Evolutionary conservation across 805 yeast species (phyloP), one percentile per base, ranked within the genome.

Genomic region (Nakazawaea pomicola): DNA sequence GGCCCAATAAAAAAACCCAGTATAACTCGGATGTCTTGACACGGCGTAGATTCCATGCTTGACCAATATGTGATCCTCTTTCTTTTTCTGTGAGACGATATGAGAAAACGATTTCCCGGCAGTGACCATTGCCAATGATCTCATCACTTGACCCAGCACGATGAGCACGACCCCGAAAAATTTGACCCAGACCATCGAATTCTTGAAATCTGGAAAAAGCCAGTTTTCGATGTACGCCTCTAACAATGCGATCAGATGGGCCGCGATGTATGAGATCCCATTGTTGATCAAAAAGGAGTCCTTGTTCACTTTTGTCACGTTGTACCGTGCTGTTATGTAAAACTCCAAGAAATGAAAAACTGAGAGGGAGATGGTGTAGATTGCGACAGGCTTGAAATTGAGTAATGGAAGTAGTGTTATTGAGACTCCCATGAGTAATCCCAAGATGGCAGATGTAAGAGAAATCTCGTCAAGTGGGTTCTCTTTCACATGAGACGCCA

Each of bases 1-100:
- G 11, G 95, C 91, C 97, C 98, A 93, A 76, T 88, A 79, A 55
- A 79, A 90, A 58, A 84, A 93, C 0, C 97, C 99, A 30, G 79
- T 72, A 60, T 93, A 93, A 36, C 95, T 81, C 6, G 99, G 99
- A 58, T 93, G 99, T 46, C 99, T 70, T 12, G 76, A 62, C 19
- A 61, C 48, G 1, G 67, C 44, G 58, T 91, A 93, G 3, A 91
- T 64, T 0, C 97, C 98, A 9, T 60, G 49, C 0, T 87, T 86
- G 10, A 93, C 81, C 32, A 93, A 66, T 8, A 49, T 61, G 57
- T 93, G 99, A 40, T 72, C 72, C 1, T 60, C 50, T 24, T 65
- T 58, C 39, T 72, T 78, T 14, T 62, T 56, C 3, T 72, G 58
- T 35, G 80, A 87, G 1, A 93, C 75, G 32, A 79, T 61, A 60